Conservation (phyloP, 352 stramenopile species). For the Phytopythium aichiense region DNA sequence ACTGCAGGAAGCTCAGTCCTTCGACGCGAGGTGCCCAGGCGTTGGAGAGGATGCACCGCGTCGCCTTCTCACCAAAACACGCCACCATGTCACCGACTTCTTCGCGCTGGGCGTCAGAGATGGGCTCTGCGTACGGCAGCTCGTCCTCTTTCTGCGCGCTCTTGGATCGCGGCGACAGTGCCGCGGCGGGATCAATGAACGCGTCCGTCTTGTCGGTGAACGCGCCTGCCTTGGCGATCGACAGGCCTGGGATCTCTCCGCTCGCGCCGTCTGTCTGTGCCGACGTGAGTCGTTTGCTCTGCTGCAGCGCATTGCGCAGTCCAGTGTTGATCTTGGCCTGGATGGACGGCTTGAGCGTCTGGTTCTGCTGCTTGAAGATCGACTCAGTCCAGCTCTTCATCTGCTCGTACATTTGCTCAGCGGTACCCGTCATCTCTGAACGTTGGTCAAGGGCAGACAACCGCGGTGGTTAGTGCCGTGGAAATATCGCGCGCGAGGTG, state of each 20-base stretch:
- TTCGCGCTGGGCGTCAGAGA: conserved; percentile 58
- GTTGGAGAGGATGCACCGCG: conserved; percentile 74
- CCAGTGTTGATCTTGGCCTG: conserved; percentile 83
- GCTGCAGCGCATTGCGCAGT: conserved; percentile 55
- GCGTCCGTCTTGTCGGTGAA: background rate
- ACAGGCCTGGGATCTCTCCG: conserved; percentile 1
- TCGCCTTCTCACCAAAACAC: conserved; percentile 71
- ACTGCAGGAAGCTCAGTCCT: conserved; percentile 72
- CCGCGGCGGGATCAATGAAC: conserved; percentile 20
- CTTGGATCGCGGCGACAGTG: conserved; percentile 40
- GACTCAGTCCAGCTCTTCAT: conserved; percentile 72
- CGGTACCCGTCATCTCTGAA: conserved; percentile 48
- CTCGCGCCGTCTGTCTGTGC: conserved; percentile 6
- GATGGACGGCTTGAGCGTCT: conserved; percentile 65
- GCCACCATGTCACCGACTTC: conserved; percentile 33
- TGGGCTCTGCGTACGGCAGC: conserved; percentile 71
- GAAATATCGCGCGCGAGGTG: background rate
- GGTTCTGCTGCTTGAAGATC: conserved; percentile 69
- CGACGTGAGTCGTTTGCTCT: conserved; percentile 55
- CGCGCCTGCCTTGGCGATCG: background rate
- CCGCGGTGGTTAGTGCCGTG: background rate
- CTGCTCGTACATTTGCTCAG: conserved; percentile 67
- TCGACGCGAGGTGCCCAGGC: conserved; percentile 79
- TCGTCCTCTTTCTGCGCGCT: conserved; percentile 65
- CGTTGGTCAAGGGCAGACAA: background rate